Evolutionary conservation across 129 eudicot species (phyloP).

Genomic region (Centaurea solstitialis): DNA sequence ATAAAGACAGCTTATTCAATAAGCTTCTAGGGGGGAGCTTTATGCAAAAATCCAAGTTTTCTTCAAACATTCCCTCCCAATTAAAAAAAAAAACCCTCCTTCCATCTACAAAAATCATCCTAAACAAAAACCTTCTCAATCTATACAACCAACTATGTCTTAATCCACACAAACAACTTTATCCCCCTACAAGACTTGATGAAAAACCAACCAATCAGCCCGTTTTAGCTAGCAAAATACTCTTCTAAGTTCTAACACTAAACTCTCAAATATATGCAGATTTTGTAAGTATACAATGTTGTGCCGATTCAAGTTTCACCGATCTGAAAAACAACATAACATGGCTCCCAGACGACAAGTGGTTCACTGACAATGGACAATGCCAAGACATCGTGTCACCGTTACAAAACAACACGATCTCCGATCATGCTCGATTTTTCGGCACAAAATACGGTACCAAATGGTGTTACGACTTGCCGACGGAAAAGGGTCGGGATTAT

Average conservation of each 20-base stretch:
- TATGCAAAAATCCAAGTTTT: no score
- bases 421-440: constrained; percentile 46
- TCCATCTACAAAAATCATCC: no score
- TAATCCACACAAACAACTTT: no score
- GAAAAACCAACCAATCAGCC: no score
- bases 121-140: no score
- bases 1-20: no score
- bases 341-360: constrained; percentile 51
- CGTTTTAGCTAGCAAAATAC: neutral
- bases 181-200: no score
- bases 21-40: no score
- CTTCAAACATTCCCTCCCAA: no score
- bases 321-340: constrained; percentile 49
- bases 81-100: no score
- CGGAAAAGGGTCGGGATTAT: constrained; percentile 47
- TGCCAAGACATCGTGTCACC: constrained; percentile 43
- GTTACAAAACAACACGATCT: constrained; percentile 17
- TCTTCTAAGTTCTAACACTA: neutral
- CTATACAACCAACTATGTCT: no score
- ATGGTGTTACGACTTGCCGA: constrained; percentile 64
- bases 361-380: constrained; percentile 45
- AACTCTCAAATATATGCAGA: constrained; percentile 36
- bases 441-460: constrained; percentile 38
- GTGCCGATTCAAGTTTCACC: constrained; percentile 45
- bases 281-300: constrained; percentile 51